Evolutionary conservation across 495 filamentous ascomycete genomes (phyloP), one percentile per base, ranked within the genome.

Genomic region (Choiromyces venosus): DNA sequence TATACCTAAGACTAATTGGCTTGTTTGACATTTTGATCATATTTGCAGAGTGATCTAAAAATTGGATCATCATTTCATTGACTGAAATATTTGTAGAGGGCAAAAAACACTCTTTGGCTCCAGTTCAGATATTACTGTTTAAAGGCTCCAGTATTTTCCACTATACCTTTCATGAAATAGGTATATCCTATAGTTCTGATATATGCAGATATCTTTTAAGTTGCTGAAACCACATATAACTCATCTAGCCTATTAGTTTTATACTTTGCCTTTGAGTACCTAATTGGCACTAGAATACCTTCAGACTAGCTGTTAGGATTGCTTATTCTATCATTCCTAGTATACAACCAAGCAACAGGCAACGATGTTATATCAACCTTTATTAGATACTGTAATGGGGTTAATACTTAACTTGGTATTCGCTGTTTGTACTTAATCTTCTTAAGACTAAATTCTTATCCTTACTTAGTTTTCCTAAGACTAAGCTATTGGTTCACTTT

Each of bases 21-120:
- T 76, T 73, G 36, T 67, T 39, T 2, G 42, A 68, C 69, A 77
- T 77, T 36, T 74, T 77, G 0, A 37, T 66, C 6, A 64, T 74
- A 68, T 74, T 18, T 8, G 65, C 19, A 7, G 68, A 71, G 0
- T 68, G 39, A 8, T 68, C 72, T 3, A 56, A 66, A 29, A 68
- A 74, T 4, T 19, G 0, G 21, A 77, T 74, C 72, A 77, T 74
- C 3, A 61, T 44, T 61, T 74, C 68, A 42, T 71, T 46, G 1
- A 74, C 67, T 4, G 44, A 66, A 9, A 68, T 37, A 40, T 71
- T 77, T 0, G 46, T 64, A 1, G 68, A 71, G 18, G 75, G 67
- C 3, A 73, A 39, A 29, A 29, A 19, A 18, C 68, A 72, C 33
- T 61, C 9, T 36, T 76, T 70, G 0, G 42, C 42, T 0, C 42